These are phyloP conservation scores for Zygnema circumcarinatum DNA, from an alignment of 139 green algal species.

Conservation along the genomic window DNA sequence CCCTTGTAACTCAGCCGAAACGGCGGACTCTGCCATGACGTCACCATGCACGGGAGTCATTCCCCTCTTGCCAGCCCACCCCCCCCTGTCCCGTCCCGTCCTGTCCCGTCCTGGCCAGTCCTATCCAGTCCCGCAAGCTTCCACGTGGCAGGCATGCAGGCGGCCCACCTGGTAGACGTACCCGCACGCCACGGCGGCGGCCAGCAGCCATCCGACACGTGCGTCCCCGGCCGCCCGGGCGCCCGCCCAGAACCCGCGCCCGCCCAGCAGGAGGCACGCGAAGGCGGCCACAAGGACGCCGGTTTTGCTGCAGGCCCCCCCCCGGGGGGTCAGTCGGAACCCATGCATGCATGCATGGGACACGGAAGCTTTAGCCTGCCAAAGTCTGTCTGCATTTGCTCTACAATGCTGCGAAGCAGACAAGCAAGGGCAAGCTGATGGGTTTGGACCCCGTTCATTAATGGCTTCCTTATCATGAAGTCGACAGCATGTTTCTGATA, in stretches of 20 bases:
- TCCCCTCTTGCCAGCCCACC: too few relatives aligned
- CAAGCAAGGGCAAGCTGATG: too few relatives aligned
- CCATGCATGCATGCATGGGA: background rate
- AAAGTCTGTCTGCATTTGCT: too few relatives aligned
- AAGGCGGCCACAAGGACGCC: constrained; percentile 27
- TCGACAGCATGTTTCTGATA: too few relatives aligned
- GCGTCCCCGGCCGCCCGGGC: constrained; percentile 9
- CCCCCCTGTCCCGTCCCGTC: too few relatives aligned
- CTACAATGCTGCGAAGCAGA: too few relatives aligned
- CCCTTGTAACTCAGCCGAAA: constrained; percentile 97
- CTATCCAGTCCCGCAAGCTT: too few relatives aligned
- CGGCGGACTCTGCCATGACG: constrained; percentile 82
- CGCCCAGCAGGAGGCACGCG: background rate
- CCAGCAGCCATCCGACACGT: constrained; percentile 71
- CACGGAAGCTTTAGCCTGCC: too few relatives aligned
- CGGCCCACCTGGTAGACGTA: constrained; percentile 93
- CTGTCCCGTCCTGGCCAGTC: too few relatives aligned
- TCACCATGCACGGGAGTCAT: background rate
- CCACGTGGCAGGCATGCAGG: too few relatives aligned
- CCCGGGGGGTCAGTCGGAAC: background rate
- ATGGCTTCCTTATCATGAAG: too few relatives aligned
- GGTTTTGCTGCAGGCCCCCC: constrained; percentile 11
- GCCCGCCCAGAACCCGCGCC: constrained; percentile 1
- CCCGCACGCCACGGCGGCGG: constrained; percentile 80
- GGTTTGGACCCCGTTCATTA: too few relatives aligned